A percentile compares a stretch with the other conserved stretches of the same genome.
Evolutionary conservation across 2,329 filamentous ascomycete species (phyloP).

Genomic region (Acephala macrosclerotiorum): DNA sequence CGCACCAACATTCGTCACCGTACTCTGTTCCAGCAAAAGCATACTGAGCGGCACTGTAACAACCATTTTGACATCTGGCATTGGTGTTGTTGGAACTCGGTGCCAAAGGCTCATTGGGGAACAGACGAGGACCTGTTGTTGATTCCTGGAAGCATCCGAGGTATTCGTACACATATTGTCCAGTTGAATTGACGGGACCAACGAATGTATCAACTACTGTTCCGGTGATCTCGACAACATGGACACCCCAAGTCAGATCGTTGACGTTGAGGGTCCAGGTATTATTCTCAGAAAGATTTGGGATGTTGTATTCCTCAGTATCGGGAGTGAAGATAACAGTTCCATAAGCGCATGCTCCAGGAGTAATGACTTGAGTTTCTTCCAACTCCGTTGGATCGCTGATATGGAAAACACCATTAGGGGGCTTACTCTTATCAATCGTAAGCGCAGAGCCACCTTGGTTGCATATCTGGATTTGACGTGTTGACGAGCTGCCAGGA

Average conservation of each 20-base stretch:
- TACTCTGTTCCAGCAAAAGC: slow-evolving; percentile 46
- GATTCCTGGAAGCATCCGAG: slow-evolving; percentile 45
- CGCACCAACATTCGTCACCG: slow-evolving; percentile 43
- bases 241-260: slow-evolving; percentile 47
- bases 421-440: slow-evolving; percentile 44
- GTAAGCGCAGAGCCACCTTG: slow-evolving; percentile 42
- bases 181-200: slow-evolving; percentile 38
- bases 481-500: slow-evolving; percentile 37
- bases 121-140: slow-evolving; percentile 40
- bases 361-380: slow-evolving; percentile 39
- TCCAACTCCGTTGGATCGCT: slow-evolving; percentile 40
- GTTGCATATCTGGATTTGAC: slow-evolving; percentile 42
- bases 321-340: slow-evolving; percentile 40
- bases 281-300: slow-evolving; percentile 34
- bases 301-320: slow-evolving; percentile 37
- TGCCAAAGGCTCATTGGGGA: slow-evolving; percentile 40
- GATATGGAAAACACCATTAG: slow-evolving; percentile 36
- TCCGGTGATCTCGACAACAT: slow-evolving; percentile 41
- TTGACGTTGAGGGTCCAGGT: slow-evolving; percentile 49
- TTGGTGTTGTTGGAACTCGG: slow-evolving; percentile 37
- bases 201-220: slow-evolving; percentile 32
- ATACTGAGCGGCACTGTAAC: slow-evolving; percentile 35
- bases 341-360: slow-evolving; percentile 40
- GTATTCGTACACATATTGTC: slow-evolving; percentile 39
- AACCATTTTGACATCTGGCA: slow-evolving; percentile 46